Evolutionary conservation across 1,139 yeast genomes (phyloP), one percentile per base, ranked within the genome.

Genomic region (Debaryomyces nepalensis): DNA sequence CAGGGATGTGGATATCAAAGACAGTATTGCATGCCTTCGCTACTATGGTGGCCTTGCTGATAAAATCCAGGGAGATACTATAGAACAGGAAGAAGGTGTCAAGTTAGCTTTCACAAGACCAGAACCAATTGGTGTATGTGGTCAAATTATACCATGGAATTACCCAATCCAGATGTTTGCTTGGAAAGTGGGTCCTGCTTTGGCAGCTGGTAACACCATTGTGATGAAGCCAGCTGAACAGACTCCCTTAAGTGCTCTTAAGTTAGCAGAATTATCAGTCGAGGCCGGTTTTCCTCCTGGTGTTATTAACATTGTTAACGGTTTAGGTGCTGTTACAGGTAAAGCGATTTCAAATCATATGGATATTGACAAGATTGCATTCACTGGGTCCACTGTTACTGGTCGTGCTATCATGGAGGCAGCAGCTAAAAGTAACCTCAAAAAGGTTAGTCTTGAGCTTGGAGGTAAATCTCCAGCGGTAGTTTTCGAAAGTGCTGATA

Each of bases 31-130:
- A 43, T 77, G 77, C 50, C 68, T 79, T 62, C 72, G 80, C 54
- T 82, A 82, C 61, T 81, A 77, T 52, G 90, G 87, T 33, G 89
- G 90, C 14, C 82, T 82, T 76, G 82, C 87, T 32, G 91, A 84
- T 63, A 84, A 84, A 64, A 62, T 81, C 43, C 77, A 73, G 42
- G 91, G 91, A 24, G 73, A 75, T 51, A 70, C 77, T 41, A 76
- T 84, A 51, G 77, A 80, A 51, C 70, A 75, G 55, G 82, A 81
- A 57, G 83, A 82, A 45, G 90, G 90, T 66, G 86, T 81, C 33
- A 84, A 83, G 72, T 73, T 84, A 52, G 89, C 88, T 21, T 83
- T 83, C 67, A 61, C 67, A 40, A 60, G 66, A 47, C 54, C 54
- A 43, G 67, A 63, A 46, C 68, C 69, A 24, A 52, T 65, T 48